Base-by-base conservation (phyloP, 2,329 filamentous ascomycete species). In the Monosporascus sp. region DNA sequence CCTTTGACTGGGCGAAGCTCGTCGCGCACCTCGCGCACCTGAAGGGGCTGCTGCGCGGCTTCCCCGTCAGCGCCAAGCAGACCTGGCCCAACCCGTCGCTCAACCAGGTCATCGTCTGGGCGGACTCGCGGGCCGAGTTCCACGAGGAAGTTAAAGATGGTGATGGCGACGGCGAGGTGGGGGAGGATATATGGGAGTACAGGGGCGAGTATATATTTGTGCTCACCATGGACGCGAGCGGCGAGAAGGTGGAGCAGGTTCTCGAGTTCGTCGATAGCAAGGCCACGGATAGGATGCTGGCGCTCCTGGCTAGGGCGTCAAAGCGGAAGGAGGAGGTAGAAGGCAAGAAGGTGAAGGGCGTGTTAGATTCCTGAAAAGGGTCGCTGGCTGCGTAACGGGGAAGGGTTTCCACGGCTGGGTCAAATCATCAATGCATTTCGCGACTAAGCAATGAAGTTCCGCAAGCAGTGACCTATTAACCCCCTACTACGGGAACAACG, bases 191-290 rank as follows among this genome's bases (percentile, higher is more conserved):
- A 25, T 69, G 66, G 66, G 50, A 49, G 3, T 67, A 62, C 50
- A 50, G 53, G 20, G 66, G 65, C 11, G 67, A 70, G 54, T 70
- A 68, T 48, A 55, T 70, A 6, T 69, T 68, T 47, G 56, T 69
- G 14, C 55, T 69, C 5, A 60, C 54, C 22, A 62, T 69, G 56
- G 58, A 68, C 56, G 55, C 59, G 39, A 55, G 42, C 8, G 65
- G 64, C 5, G 57, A 62, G 39, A 64, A 61, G 45, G 63, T 70
- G 42, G 54, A 56, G 48, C 54, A 58, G 18, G 56, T 63, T 5
- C 36, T 70, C 6, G 67, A 70, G 51, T 65, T 70, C 52, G 17
- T 69, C 37, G 67, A 70, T 57, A 69, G 65, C 49, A 63, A 65
- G 50, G 57, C 46, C 3, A 53, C 55, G 14, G 51, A 51, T 49